These are phyloP conservation scores for Podospora anserina DNA, from an alignment of 495 filamentous ascomycete genomes.

Conservation along the genomic window DNA sequence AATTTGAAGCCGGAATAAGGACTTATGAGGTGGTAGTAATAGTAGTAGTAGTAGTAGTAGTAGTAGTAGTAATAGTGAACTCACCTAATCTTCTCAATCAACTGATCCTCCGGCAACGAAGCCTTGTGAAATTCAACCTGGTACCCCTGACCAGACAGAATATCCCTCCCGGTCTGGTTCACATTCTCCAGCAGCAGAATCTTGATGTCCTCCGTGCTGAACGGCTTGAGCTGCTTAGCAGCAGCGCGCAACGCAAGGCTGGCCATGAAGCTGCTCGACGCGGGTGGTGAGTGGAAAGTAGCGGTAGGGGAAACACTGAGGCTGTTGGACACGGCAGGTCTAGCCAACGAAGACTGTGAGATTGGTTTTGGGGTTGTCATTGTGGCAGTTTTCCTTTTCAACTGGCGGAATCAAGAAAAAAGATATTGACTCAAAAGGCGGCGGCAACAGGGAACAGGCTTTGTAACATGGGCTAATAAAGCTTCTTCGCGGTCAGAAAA, in stretches of 20 bases:
- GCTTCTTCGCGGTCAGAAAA: conserved; percentile 2
- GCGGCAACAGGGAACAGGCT: background rate
- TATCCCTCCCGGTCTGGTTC: conserved; percentile 81
- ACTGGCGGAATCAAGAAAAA: background rate
- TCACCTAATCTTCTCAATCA: conserved; percentile 95
- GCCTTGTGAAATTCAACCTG: conserved; percentile 90
- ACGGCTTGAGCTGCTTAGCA: conserved; percentile 87
- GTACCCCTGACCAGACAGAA: conserved; percentile 82
- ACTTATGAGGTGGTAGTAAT: too few species aligned
- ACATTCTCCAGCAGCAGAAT: conserved; percentile 95
- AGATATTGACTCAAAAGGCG: background rate
- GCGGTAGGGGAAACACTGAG: conserved; percentile 52
- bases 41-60: too few species aligned
- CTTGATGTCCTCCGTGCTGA: conserved; percentile 91
- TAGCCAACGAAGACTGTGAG: conserved; percentile 23
- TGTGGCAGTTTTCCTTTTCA: conserved; percentile 8
- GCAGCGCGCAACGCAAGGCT: conserved; percentile 23
- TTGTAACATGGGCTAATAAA: background rate
- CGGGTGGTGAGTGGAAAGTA: conserved; percentile 63
- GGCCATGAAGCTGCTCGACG: conserved; percentile 37
- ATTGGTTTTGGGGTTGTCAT: conserved; percentile 48
- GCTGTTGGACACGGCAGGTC: conserved; percentile 48
- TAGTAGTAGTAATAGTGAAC: conserved; percentile 23
- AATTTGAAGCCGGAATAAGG: too few species aligned
- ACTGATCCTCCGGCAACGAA: conserved; percentile 84